These are phyloP conservation scores for Leccinellum luteum DNA, from an alignment of 768 basidiomycete species.

Conservation along the genomic window DNA sequence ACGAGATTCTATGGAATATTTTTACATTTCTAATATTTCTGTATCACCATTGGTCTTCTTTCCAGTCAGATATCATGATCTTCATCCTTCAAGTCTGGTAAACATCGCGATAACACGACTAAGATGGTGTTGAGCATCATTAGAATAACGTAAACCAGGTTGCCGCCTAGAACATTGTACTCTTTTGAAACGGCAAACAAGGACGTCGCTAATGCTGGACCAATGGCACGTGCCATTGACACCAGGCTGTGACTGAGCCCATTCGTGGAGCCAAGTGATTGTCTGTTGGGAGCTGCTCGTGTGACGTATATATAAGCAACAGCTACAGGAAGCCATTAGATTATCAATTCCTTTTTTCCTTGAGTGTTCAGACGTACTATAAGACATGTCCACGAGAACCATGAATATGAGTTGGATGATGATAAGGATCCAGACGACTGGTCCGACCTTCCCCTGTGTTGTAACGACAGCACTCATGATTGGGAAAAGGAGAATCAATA, in stretches of 20 bases:
- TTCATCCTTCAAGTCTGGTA: conserved; percentile 21
- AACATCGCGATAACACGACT: conserved; percentile 18
- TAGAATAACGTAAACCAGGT: conserved; percentile 47
- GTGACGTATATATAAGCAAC: conserved; percentile 54
- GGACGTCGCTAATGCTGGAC: conserved; percentile 48
- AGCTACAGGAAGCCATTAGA: conserved; percentile 25
- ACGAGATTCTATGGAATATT: too few species aligned
- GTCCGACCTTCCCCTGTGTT: conserved; percentile 29
- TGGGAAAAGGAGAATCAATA: conserved; percentile 43
- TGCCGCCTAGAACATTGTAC: conserved; percentile 46
- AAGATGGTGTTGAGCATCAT: conserved; percentile 26
- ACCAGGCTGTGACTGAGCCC: conserved; percentile 51
- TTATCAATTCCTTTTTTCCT: not conserved
- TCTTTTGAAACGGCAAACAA: conserved; percentile 54
- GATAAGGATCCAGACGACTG: conserved; percentile 38
- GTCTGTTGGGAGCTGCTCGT: conserved; percentile 48
- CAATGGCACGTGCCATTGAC: conserved; percentile 46
- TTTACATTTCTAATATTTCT: not conserved
- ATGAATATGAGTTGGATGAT: conserved; percentile 22
- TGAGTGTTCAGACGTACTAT: conserved; percentile 31
- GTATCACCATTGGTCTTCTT: not conserved
- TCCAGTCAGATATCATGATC: not conserved
- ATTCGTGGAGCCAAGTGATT: conserved; percentile 55
- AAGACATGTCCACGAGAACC: conserved; percentile 41
- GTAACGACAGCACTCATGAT: conserved; percentile 42